phyloP scores from a whole-genome alignment of 2,329 filamentous ascomycete species.

The Paraphaeosphaeria minitans region DNA sequence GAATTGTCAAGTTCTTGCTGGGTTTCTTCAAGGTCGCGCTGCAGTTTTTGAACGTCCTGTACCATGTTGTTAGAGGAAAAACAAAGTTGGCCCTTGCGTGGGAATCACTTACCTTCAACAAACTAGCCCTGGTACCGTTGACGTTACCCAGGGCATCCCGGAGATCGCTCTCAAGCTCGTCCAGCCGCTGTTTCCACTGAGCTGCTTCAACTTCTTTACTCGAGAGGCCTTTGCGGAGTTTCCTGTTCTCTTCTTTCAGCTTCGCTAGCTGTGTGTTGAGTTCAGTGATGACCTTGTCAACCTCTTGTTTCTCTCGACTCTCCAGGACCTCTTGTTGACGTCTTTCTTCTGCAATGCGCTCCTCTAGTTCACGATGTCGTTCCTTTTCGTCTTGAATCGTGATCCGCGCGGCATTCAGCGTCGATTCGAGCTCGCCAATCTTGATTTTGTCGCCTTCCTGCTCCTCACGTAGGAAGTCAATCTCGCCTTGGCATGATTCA shows the following conservation, averaged over 20 bases:
- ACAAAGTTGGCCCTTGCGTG: conserved; percentile 9
- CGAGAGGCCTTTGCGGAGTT: conserved; percentile 80
- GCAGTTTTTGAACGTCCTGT: conserved; percentile 82
- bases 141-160: conserved; percentile 86
- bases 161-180: conserved; percentile 88
- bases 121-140: conserved; percentile 80
- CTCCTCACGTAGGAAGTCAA: conserved; percentile 93
- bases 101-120: conserved; percentile 68
- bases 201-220: conserved; percentile 85
- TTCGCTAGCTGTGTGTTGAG: conserved; percentile 82
- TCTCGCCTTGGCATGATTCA: conserved; percentile 90
- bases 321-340: conserved; percentile 86
- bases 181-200: conserved; percentile 87
- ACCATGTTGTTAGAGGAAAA: conserved; percentile 23
- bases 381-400: conserved; percentile 85
- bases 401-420: conserved; percentile 78
- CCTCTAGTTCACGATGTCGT: conserved; percentile 57
- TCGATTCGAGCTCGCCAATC: conserved; percentile 89
- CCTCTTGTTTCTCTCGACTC: conserved; percentile 89
- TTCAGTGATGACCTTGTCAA: conserved; percentile 90
- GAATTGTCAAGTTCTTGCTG: conserved; percentile 80
- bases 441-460: conserved; percentile 98
- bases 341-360: conserved; percentile 77
- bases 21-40: conserved; percentile 84
- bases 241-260: conserved; percentile 84